A percentile compares a stretch with the other conserved stretches of the same genome.
Evolutionary conservation across 495 filamentous ascomycete genomes (phyloP).

Genomic region (Penicillium dipodomyicola): DNA sequence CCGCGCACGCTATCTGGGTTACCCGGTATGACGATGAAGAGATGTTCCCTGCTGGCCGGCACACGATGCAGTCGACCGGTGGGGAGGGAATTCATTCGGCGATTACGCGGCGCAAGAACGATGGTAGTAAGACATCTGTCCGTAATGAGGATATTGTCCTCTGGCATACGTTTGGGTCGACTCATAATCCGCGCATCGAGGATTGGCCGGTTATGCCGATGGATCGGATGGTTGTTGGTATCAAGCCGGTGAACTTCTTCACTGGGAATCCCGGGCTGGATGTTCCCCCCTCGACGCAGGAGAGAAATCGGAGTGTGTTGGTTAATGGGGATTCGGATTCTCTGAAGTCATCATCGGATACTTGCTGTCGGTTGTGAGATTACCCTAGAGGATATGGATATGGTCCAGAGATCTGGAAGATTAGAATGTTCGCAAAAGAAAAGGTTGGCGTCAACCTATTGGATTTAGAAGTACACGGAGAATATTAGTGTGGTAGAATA

Average conservation of each 20-base stretch:
- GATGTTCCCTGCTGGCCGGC: constrained; percentile 73
- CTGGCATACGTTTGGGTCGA: constrained; percentile 58
- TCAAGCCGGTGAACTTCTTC: constrained; percentile 76
- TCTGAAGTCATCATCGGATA: too few species aligned
- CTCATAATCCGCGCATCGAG: constrained; percentile 58
- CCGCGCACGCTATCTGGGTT: constrained; percentile 74
- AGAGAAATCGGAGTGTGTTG: too few species aligned
- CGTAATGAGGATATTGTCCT: constrained; percentile 49
- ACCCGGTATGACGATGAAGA: constrained; percentile 74
- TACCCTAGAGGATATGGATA: too few species aligned
- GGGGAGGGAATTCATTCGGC: constrained; percentile 41
- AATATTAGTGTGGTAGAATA: too few species aligned
- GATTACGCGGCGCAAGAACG: constrained; percentile 15
- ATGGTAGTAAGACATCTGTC: constrained; percentile 37
- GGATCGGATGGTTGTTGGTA: constrained; percentile 45
- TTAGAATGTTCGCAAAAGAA: too few species aligned
- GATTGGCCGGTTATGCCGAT: constrained; percentile 65
- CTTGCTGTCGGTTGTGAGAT: too few species aligned
- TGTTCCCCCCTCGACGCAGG: constrained; percentile 14
- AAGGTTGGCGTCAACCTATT: too few species aligned
- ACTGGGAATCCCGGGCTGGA: constrained; percentile 59
- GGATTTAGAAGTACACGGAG: too few species aligned
- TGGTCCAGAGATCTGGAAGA: too few species aligned
- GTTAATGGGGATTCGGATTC: too few species aligned
- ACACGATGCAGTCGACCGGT: constrained; percentile 77